Percentiles rank a stretch among this genome's conserved stretches.
Conservation (phyloP, 2,329 filamentous ascomycete species). For the Pestalotiopsis sp. region DNA sequence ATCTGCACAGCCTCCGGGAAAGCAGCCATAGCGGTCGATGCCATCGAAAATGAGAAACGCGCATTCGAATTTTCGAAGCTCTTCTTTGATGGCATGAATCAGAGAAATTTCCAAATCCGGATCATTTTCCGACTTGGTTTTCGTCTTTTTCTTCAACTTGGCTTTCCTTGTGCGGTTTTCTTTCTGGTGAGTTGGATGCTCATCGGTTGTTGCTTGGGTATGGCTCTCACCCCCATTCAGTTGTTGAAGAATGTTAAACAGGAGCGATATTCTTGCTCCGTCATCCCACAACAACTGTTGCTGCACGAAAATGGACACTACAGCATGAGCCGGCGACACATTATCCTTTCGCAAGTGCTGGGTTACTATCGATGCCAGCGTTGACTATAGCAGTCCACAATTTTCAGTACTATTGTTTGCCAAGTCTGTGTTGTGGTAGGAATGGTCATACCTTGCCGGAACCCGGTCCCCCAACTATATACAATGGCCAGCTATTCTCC, state of each 20-base stretch:
- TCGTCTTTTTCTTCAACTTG: too few species aligned
- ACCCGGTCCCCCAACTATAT: conserved; percentile 1
- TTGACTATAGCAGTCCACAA: neutral
- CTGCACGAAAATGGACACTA: neutral
- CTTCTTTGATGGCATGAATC: neutral
- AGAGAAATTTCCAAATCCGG: neutral
- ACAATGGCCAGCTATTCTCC: neutral
- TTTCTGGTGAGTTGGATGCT: neutral
- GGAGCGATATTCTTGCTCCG: neutral
- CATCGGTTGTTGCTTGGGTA: neutral
- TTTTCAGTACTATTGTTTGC: neutral
- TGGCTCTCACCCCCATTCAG: neutral
- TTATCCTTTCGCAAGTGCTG: neutral
- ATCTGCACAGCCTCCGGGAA: neutral
- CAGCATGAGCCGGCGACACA: neutral
- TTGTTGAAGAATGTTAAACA: neutral
- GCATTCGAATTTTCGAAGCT: neutral
- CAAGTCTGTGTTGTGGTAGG: neutral
- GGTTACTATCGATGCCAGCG: neutral
- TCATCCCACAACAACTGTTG: neutral
- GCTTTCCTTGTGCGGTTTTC: neutral
- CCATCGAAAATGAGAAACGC: neutral
- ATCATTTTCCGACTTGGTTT: too few species aligned
- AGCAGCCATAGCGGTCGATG: neutral
- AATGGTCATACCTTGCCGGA: conserved; percentile 4